Conservation (phyloP, 139 green algal species). For the Picochlorum costavermella region DNA sequence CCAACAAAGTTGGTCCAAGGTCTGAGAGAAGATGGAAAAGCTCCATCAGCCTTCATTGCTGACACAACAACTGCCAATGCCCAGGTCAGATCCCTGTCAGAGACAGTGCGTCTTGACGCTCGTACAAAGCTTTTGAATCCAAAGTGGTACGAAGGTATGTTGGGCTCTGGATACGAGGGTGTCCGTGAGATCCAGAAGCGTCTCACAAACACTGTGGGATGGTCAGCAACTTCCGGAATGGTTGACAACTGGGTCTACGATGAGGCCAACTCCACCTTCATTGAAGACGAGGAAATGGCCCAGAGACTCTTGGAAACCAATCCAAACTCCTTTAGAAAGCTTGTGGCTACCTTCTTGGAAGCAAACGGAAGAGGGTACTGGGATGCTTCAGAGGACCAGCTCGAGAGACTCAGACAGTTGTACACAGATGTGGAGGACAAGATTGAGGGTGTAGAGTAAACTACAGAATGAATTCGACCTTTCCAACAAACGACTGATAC, state of each 20-base stretch:
- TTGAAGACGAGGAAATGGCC: slow-evolving; percentile 67
- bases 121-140: slow-evolving; percentile 99
- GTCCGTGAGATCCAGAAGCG: slow-evolving; percentile 99
- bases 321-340: slow-evolving; percentile 91
- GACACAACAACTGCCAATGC: slow-evolving; percentile 99
- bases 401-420: slow-evolving; percentile 85
- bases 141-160: slow-evolving; percentile 99
- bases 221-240: slow-evolving; percentile 84
- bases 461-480: neutral
- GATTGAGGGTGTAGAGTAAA: slow-evolving; percentile 95
- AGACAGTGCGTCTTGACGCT: slow-evolving; percentile 94
- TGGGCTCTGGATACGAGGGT: slow-evolving; percentile 91
- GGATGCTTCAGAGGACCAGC: slow-evolving; percentile 87
- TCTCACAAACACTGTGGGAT: slow-evolving; percentile 99
- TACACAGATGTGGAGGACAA: slow-evolving; percentile 90
- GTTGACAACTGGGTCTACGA: slow-evolving; percentile 99
- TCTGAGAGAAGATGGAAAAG: slow-evolving; percentile 79
- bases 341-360: slow-evolving; percentile 95
- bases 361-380: slow-evolving; percentile 96
- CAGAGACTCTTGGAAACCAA: slow-evolving; percentile 94
- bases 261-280: slow-evolving; percentile 90
- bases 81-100: slow-evolving; percentile 82
- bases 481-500: neutral
- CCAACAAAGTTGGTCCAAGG: slow-evolving; percentile 96
- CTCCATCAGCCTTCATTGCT: slow-evolving; percentile 87